Evolutionary conservation across 176 grass and related monocot species (phyloP).

Genomic region (Lolium rigidum): DNA sequence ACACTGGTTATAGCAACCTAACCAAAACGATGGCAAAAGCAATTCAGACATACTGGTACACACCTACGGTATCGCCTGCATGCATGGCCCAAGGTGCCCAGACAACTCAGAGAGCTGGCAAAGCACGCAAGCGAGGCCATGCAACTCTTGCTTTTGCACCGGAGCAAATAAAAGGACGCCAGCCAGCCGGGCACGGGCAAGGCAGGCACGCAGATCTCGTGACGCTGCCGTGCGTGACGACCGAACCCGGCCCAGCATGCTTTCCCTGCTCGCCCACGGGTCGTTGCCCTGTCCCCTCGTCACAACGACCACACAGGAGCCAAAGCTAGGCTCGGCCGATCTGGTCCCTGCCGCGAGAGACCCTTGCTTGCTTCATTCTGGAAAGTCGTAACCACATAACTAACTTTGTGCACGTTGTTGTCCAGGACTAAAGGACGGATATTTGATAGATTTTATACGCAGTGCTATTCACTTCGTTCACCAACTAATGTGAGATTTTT

Average conservation of each 20-base stretch:
- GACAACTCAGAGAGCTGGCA: not conserved
- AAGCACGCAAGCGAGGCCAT: slow-evolving; percentile 4
- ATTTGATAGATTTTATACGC: no score
- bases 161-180: not conserved
- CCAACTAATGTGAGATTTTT: no score
- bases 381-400: not conserved
- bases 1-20: no score
- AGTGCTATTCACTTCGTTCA: no score
- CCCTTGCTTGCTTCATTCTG: not conserved
- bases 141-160: not conserved
- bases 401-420: no score
- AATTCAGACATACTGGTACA: no score
- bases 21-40: no score
- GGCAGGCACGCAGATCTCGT: not conserved
- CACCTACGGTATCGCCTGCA: no score
- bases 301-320: not conserved
- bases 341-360: not conserved
- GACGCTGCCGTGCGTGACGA: not conserved
- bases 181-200: no score
- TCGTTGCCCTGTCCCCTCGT: slow-evolving; percentile 11
- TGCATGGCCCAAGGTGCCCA: not conserved
- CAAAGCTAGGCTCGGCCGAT: not conserved
- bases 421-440: no score
- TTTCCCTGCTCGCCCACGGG: not conserved
- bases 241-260: not conserved